phyloP scores from a whole-genome alignment of 1,284 basidiomycete species.

The Leccinum ponderosum region DNA sequence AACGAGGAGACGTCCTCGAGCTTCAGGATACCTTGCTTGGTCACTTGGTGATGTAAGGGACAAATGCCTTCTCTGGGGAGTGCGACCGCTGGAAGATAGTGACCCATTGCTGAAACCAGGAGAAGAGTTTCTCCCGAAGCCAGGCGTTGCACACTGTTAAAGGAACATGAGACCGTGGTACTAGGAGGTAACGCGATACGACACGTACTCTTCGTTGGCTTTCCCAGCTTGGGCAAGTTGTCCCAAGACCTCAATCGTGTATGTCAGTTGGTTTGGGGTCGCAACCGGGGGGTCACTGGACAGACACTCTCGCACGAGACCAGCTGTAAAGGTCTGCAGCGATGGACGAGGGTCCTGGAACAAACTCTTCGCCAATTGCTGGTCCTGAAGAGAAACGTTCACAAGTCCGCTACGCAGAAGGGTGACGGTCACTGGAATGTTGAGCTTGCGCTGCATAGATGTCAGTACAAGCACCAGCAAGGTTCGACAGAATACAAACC shows the following conservation, averaged over 20 bases:
- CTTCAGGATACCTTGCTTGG: slow-evolving; percentile 95
- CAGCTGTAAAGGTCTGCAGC: slow-evolving; percentile 82
- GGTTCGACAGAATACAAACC: slow-evolving; percentile 44
- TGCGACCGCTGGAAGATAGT: slow-evolving; percentile 90
- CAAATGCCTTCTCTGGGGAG: slow-evolving; percentile 92
- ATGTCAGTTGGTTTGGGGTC: slow-evolving; percentile 78
- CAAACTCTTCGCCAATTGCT: slow-evolving; percentile 88
- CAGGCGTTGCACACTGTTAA: slow-evolving; percentile 51
- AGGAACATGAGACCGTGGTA: slow-evolving; percentile 9
- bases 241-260: slow-evolving; percentile 81
- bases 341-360: slow-evolving; percentile 78
- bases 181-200: slow-evolving; percentile 1
- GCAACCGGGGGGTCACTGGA: slow-evolving; percentile 78
- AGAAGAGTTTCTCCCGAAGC: slow-evolving; percentile 67
- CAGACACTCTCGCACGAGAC: slow-evolving; percentile 86
- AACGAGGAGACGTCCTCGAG: slow-evolving; percentile 96
- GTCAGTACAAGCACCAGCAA: slow-evolving; percentile 14
- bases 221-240: slow-evolving; percentile 75
- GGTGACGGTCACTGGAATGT: slow-evolving; percentile 91
- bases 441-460: slow-evolving; percentile 81
- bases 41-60: slow-evolving; percentile 97
- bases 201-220: slow-evolving; percentile 75
- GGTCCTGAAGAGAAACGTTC: slow-evolving; percentile 80
- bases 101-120: slow-evolving; percentile 94
- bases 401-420: slow-evolving; percentile 86